Conservation (phyloP, 2,329 filamentous ascomycete genomes). For the Biscogniauxia marginata region DNA sequence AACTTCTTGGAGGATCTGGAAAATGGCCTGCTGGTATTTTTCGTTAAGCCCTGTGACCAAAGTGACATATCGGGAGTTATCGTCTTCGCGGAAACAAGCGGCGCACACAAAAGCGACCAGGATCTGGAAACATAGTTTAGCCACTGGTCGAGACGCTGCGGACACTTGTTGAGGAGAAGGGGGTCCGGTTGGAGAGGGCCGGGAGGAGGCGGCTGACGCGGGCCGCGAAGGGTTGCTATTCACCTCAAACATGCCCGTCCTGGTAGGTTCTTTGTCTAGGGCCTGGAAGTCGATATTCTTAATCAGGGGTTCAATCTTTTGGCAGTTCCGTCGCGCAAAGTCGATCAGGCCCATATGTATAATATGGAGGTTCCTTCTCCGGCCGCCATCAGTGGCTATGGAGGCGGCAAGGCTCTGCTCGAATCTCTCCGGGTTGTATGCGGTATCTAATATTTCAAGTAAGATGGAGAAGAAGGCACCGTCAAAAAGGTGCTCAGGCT, state of each 20-base stretch:
- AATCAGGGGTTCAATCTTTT: constrained; percentile 51
- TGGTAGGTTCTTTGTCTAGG: constrained; percentile 56
- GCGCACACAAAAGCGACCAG: constrained; percentile 25
- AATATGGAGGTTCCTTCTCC: constrained; percentile 48
- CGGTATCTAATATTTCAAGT: constrained; percentile 56
- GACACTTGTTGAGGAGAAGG: neutral
- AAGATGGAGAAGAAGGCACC: constrained; percentile 54
- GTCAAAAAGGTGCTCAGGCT: constrained; percentile 52
- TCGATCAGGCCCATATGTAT: constrained; percentile 54
- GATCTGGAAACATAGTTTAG: constrained; percentile 23
- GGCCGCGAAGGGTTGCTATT: constrained; percentile 4
- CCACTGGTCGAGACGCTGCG: neutral
- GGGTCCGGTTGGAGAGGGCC: constrained; percentile 1
- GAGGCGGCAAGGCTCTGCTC: constrained; percentile 43
- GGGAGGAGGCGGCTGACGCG: neutral
- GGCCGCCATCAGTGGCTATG: constrained; percentile 43
- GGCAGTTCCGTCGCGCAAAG: constrained; percentile 54
- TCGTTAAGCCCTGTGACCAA: constrained; percentile 19
- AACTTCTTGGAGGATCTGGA: constrained; percentile 38
- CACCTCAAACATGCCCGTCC: constrained; percentile 49
- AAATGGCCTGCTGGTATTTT: constrained; percentile 29
- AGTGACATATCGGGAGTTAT: constrained; percentile 24
- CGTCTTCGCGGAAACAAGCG: constrained; percentile 18
- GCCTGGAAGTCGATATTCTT: constrained; percentile 56
- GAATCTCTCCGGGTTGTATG: constrained; percentile 55